These are phyloP conservation scores for Xylaria sp. DNA, from an alignment of 2,329 filamentous ascomycete genomes.

Conservation along the genomic window DNA sequence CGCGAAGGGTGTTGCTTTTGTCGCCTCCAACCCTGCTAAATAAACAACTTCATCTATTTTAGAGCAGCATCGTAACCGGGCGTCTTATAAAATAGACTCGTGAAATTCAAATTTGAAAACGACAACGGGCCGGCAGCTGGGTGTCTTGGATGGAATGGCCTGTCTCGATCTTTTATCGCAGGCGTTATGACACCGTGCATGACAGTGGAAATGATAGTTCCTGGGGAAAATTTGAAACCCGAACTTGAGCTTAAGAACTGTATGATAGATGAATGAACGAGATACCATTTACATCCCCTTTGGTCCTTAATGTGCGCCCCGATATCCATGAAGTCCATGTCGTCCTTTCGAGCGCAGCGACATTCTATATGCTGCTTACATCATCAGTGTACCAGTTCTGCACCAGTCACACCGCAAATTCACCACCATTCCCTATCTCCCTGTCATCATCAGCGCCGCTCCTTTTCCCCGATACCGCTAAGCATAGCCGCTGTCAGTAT, in stretches of 20 bases:
- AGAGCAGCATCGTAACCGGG: constrained; percentile 24
- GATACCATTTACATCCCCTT: constrained; percentile 36
- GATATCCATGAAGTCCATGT: background rate
- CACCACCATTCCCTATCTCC: background rate
- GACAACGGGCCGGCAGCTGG: constrained; percentile 25
- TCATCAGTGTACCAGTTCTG: background rate
- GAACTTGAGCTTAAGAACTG: constrained; percentile 37
- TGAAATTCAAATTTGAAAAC: constrained; percentile 26
- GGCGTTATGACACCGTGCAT: constrained; percentile 17
- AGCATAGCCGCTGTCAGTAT: background rate
- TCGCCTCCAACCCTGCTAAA: constrained; percentile 68
- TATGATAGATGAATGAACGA: constrained; percentile 45
- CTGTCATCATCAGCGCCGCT: too few species aligned
- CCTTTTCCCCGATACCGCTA: background rate
- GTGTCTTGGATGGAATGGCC: constrained; percentile 37
- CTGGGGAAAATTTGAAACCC: constrained; percentile 28
- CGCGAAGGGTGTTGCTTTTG: constrained; percentile 80
- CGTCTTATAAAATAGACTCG: constrained; percentile 32
- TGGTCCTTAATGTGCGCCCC: background rate
- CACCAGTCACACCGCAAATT: background rate
- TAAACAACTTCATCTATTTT: constrained; percentile 53
- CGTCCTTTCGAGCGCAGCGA: background rate
- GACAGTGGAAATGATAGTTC: constrained; percentile 35
- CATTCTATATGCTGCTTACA: background rate
- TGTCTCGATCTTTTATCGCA: constrained; percentile 35